Evolutionary conservation across 495 filamentous ascomycete species (phyloP).

Genomic region (Penicillium flavigenum): DNA sequence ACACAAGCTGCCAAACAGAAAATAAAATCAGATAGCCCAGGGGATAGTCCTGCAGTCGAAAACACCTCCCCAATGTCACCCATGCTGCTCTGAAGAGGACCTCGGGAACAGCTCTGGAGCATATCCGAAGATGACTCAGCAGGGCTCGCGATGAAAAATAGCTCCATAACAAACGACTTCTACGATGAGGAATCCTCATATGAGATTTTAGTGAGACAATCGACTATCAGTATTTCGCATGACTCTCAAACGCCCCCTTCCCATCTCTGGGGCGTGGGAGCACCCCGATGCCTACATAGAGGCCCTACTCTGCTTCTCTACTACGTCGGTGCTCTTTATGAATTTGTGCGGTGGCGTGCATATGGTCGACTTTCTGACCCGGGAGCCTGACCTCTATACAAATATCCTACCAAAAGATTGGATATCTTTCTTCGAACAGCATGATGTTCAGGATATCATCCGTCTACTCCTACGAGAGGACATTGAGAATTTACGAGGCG

Average conservation of each 20-base stretch:
- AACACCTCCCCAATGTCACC: too few relatives aligned
- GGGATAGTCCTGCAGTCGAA: too few relatives aligned
- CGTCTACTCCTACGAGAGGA: slow-evolving; percentile 78
- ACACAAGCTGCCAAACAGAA: too few relatives aligned
- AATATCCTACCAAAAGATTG: slow-evolving; percentile 73
- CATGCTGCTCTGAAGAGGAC: too few relatives aligned
- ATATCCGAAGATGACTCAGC: not conserved
- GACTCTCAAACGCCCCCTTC: slow-evolving; percentile 47
- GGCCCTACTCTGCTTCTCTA: slow-evolving; percentile 72
- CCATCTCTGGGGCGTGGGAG: slow-evolving; percentile 55
- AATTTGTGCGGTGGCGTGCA: slow-evolving; percentile 91
- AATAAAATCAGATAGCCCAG: too few relatives aligned
- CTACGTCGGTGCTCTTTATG: slow-evolving; percentile 74
- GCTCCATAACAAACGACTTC: not conserved
- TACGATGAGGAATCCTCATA: slow-evolving; percentile 4
- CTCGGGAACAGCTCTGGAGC: too few relatives aligned
- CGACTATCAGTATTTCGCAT: slow-evolving; percentile 13
- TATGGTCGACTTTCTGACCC: slow-evolving; percentile 94
- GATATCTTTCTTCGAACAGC: slow-evolving; percentile 69
- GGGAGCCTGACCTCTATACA: slow-evolving; percentile 74
- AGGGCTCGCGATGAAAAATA: not conserved
- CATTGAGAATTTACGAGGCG: slow-evolving; percentile 36
- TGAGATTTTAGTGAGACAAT: not conserved
- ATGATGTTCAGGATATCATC: slow-evolving; percentile 70
- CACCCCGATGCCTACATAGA: slow-evolving; percentile 71